A percentile compares a stretch with the other conserved stretches of the same genome.
phyloP scores from a whole-genome alignment of 163 green algal genomes.

The Prototheca cutis region DNA sequence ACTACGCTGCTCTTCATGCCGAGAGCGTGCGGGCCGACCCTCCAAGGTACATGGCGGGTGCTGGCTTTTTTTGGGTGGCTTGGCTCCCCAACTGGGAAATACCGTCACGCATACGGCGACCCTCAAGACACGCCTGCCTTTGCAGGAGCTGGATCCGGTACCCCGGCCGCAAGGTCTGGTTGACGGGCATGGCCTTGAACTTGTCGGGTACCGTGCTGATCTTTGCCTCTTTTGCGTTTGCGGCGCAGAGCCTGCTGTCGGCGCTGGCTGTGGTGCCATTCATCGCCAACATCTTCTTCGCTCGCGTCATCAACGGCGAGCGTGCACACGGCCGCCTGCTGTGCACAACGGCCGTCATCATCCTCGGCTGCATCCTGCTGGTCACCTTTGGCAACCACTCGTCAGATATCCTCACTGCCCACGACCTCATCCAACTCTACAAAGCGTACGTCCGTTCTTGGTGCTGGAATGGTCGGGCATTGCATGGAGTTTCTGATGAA shows the following conservation, averaged over 20 bases:
- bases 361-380: slow-evolving; percentile 69
- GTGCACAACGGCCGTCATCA: slow-evolving; percentile 55
- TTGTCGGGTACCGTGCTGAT: slow-evolving; percentile 72
- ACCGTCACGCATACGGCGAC: too few species aligned
- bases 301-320: slow-evolving; percentile 65
- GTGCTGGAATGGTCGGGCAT: too few species aligned
- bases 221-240: slow-evolving; percentile 49
- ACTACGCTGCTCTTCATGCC: too few species aligned
- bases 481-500: too few species aligned
- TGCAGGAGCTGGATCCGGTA: too few species aligned
- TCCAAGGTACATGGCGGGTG: too few species aligned
- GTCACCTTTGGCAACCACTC: slow-evolving; percentile 78
- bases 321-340: slow-evolving; percentile 41
- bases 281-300: slow-evolving; percentile 79
- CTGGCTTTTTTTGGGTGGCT: too few species aligned
- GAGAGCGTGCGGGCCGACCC: too few species aligned
- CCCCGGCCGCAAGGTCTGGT: slow-evolving; percentile 46
- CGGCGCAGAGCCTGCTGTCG: slow-evolving; percentile 75
- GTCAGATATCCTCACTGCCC: slow-evolving; percentile 41
- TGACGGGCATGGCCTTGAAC: slow-evolving; percentile 62
- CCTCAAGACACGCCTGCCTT: too few species aligned
- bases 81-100: too few species aligned
- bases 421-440: slow-evolving; percentile 54
- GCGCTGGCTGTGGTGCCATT: slow-evolving; percentile 80
- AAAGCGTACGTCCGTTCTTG: slow-evolving; percentile 21